Evolutionary conservation across 768 basidiomycete genomes (phyloP).

Genomic region (Collybiopsis luxurians): DNA sequence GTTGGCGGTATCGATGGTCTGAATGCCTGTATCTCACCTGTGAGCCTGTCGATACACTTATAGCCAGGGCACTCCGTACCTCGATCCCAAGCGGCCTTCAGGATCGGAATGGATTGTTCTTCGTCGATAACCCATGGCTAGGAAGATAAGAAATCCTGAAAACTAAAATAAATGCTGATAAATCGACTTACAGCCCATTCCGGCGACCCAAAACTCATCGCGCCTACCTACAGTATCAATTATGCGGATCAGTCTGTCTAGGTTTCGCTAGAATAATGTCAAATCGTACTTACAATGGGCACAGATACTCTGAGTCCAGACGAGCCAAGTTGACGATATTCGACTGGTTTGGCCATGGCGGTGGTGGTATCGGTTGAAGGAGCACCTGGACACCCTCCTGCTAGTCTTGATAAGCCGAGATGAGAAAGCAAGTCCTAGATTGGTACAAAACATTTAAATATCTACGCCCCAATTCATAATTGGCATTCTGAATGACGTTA

Average conservation of each 20-base stretch:
- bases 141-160: no score
- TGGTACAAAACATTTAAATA: no score
- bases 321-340: not conserved
- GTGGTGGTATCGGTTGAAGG: no score
- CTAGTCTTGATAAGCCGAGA: no score
- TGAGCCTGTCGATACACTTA: no score
- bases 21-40: no score
- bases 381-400: no score
- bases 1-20: conserved; percentile 35
- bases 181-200: conserved; percentile 14
- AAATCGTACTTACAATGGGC: not conserved
- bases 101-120: conserved; percentile 39
- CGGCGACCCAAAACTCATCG: conserved; percentile 20
- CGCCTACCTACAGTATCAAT: conserved; percentile 14
- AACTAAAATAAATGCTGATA: no score
- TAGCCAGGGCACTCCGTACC: conserved; percentile 29
- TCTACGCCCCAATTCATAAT: no score
- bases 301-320: conserved; percentile 2
- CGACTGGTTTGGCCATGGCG: conserved; percentile 11
- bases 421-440: no score
- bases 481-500: no score
- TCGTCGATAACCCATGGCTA: conserved; percentile 49
- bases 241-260: not conserved
- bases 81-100: conserved; percentile 42
- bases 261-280: not conserved